Conservation (phyloP, 768 basidiomycete species). For the Pisolithus albus region DNA sequence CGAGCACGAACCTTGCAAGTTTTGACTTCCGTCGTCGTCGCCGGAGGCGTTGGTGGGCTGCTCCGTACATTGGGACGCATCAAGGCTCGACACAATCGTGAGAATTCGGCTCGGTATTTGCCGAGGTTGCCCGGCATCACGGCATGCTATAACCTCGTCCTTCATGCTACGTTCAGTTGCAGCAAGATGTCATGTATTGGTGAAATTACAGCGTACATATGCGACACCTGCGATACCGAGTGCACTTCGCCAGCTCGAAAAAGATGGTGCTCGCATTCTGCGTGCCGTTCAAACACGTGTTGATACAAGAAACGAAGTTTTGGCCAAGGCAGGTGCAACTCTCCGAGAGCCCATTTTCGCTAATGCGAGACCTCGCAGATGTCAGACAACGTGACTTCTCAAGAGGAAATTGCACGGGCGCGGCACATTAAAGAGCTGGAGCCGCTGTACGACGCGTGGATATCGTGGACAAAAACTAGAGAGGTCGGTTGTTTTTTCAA, state of each 20-base stretch:
- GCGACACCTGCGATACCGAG: conserved; percentile 6
- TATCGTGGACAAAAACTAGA: conserved; percentile 47
- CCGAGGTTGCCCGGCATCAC: not conserved
- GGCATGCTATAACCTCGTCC: not conserved
- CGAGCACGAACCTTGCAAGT: conserved; percentile 20
- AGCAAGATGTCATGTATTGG: conserved; percentile 4
- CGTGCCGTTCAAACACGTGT: conserved; percentile 49
- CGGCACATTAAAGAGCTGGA: conserved; percentile 66
- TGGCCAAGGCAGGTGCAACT: conserved; percentile 34
- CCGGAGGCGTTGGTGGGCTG: conserved; percentile 14
- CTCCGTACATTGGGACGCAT: not conserved
- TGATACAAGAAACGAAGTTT: conserved; percentile 39
- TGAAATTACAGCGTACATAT: conserved; percentile 6
- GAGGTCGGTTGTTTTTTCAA: conserved; percentile 39
- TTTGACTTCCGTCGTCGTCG: conserved; percentile 11
- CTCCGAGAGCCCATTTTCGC: not conserved
- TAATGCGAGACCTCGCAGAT: conserved; percentile 29
- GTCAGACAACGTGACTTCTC: conserved; percentile 45
- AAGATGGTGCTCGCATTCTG: conserved; percentile 46
- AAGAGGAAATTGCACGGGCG: conserved; percentile 51
- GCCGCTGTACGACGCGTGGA: conserved; percentile 62
- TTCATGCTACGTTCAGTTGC: not conserved
- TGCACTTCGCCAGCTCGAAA: conserved; percentile 25
- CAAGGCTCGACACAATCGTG: not conserved
- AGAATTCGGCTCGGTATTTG: not conserved